phyloP scores from a whole-genome alignment of 1,284 basidiomycete genomes.

The Ustilago crameri region DNA sequence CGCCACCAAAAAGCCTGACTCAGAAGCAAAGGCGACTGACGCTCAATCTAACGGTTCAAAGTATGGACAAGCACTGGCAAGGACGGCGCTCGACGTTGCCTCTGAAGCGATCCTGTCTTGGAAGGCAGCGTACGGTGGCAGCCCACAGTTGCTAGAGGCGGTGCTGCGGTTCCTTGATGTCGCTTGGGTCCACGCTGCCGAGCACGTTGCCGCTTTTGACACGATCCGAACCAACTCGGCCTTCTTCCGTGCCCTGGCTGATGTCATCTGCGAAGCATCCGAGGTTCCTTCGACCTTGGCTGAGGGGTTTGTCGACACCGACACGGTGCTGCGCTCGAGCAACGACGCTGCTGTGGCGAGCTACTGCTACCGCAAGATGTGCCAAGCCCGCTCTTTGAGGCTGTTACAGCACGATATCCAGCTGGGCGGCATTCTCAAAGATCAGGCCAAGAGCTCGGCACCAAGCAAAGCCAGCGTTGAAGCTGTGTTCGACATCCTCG shows the following conservation, averaged over 20 bases:
- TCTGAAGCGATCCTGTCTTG: slow-evolving; percentile 76
- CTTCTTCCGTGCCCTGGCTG: slow-evolving; percentile 77
- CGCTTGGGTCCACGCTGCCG: slow-evolving; percentile 83
- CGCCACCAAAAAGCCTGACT: slow-evolving; percentile 57
- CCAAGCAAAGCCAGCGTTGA: slow-evolving; percentile 70
- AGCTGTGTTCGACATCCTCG: slow-evolving; percentile 75
- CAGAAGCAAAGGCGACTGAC: slow-evolving; percentile 28
- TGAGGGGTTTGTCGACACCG: slow-evolving; percentile 20
- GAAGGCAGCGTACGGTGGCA: slow-evolving; percentile 72
- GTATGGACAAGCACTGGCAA: slow-evolving; percentile 39
- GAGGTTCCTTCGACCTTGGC: slow-evolving; percentile 69
- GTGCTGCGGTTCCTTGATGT: slow-evolving; percentile 82
- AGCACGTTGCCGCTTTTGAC: slow-evolving; percentile 76
- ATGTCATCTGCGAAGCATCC: slow-evolving; percentile 75
- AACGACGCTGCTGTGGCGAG: slow-evolving; percentile 70
- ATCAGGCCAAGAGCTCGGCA: slow-evolving; percentile 67
- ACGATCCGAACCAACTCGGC: slow-evolving; percentile 72
- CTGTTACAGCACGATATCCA: slow-evolving; percentile 71
- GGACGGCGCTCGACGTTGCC: slow-evolving; percentile 71
- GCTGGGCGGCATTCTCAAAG: slow-evolving; percentile 59
- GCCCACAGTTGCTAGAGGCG: slow-evolving; percentile 78
- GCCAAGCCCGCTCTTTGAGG: slow-evolving; percentile 79
- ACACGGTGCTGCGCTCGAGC: slow-evolving; percentile 57
- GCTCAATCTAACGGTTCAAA: slow-evolving; percentile 6
- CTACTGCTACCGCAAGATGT: slow-evolving; percentile 76